A percentile compares a stretch with the other conserved stretches of the same genome.
phyloP scores from a whole-genome alignment of 108 stramenopile genomes.

The Nitzschia sp. region DNA sequence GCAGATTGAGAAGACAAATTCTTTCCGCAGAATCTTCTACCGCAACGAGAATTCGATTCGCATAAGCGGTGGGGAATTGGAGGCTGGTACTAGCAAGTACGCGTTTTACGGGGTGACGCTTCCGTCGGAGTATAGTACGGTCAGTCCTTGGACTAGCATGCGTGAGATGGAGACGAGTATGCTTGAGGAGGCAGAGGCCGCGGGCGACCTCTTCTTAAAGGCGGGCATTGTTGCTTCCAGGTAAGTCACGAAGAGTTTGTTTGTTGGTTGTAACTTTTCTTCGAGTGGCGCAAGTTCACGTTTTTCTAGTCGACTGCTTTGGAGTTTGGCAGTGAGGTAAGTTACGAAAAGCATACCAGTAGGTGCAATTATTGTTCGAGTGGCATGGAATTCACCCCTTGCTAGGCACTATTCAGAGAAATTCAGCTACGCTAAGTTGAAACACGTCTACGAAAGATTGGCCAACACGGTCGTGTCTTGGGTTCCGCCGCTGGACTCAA shows the following conservation, averaged over 20 bases:
- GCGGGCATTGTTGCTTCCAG: slow-evolving; percentile 84
- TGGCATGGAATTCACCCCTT: too few relatives aligned
- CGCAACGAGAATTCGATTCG: slow-evolving; percentile 78
- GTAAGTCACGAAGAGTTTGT: slow-evolving; percentile 74
- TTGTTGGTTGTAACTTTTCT: too few relatives aligned
- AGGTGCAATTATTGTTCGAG: too few relatives aligned
- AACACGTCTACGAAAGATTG: slow-evolving; percentile 65
- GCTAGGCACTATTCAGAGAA: slow-evolving; percentile 77
- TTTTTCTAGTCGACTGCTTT: too few relatives aligned
- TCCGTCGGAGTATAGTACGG: slow-evolving; percentile 65
- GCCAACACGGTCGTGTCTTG: slow-evolving; percentile 66
- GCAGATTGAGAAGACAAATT: slow-evolving; percentile 55
- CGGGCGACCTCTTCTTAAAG: slow-evolving; percentile 76
- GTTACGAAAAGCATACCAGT: too few relatives aligned
- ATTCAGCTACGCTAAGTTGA: slow-evolving; percentile 79
- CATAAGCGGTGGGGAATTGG: slow-evolving; percentile 70
- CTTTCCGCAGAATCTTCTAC: slow-evolving; percentile 82
- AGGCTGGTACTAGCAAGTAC: slow-evolving; percentile 59
- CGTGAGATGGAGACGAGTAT: slow-evolving; percentile 80
- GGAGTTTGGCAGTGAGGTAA: too few relatives aligned
- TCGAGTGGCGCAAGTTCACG: too few relatives aligned
- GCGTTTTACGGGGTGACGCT: slow-evolving; percentile 78
- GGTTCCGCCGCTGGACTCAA: slow-evolving; percentile 76
- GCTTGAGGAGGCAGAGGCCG: slow-evolving; percentile 82
- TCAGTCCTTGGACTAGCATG: slow-evolving; percentile 68